Evolutionary conservation across 2,329 filamentous ascomycete species (phyloP).

Genomic region (Malbranchea zuffiana): DNA sequence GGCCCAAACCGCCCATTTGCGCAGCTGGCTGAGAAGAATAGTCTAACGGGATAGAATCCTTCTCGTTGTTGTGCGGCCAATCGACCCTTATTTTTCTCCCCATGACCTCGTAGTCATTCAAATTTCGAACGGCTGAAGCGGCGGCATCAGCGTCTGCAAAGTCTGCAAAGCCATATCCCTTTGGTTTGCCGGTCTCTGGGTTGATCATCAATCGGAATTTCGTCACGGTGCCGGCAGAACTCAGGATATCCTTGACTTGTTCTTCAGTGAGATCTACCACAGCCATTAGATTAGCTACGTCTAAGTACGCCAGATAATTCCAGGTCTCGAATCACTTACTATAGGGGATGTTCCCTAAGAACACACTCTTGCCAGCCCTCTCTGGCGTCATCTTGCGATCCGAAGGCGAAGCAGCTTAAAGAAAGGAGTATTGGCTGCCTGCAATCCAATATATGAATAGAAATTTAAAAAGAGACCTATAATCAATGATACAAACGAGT

Average conservation of each 20-base stretch:
- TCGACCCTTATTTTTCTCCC: conserved; percentile 88
- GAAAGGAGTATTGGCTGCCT: too few species aligned
- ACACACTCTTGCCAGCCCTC: conserved; percentile 36
- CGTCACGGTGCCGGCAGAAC: conserved; percentile 76
- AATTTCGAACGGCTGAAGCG: conserved; percentile 83
- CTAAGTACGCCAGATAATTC: conserved; percentile 44
- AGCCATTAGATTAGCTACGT: conserved; percentile 19
- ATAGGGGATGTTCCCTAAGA: conserved; percentile 52
- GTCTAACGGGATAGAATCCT: conserved; percentile 49
- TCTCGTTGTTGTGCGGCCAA: conserved; percentile 85
- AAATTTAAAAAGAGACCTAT: too few species aligned
- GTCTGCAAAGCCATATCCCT: conserved; percentile 94
- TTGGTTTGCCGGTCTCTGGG: conserved; percentile 84
- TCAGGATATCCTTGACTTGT: conserved; percentile 89
- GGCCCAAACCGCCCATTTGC: conserved; percentile 25
- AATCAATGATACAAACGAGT: neutral
- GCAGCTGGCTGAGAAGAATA: conserved; percentile 33
- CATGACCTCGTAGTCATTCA: conserved; percentile 94
- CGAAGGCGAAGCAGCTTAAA: neutral
- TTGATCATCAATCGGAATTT: conserved; percentile 93
- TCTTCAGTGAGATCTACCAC: conserved; percentile 81
- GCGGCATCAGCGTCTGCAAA: conserved; percentile 88
- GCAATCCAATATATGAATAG: too few species aligned
- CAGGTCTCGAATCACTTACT: conserved; percentile 57
- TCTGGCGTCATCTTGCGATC: conserved; percentile 34